Percentiles rank a stretch among this genome's conserved stretches.
Conservation (phyloP, 2,329 filamentous ascomycete species). For the Fusarium citri region DNA sequence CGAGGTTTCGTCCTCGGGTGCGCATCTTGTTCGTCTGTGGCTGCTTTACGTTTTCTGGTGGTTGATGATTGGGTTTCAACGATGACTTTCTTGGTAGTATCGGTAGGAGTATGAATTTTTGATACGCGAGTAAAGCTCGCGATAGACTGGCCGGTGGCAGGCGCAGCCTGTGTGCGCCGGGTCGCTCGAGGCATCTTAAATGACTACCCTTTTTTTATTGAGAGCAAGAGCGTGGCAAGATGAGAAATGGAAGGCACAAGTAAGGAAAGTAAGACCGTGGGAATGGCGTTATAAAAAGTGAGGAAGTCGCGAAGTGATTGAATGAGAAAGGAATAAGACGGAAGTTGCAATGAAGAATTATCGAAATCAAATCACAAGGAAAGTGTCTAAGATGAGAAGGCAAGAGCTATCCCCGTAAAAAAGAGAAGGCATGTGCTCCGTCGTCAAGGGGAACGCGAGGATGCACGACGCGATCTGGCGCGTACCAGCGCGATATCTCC, state of each 20-base stretch:
- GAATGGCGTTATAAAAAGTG: not conserved
- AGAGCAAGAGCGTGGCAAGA: not conserved
- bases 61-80: constrained; percentile 38
- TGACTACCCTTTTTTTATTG: constrained; percentile 2
- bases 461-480: constrained; percentile 12
- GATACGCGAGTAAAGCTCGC: constrained; percentile 61
- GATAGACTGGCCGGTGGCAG: constrained; percentile 50
- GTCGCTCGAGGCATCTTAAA: constrained; percentile 44
- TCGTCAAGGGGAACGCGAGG: constrained; percentile 38
- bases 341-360: constrained; percentile 13
- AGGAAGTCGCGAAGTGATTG: constrained; percentile 12
- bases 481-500: not conserved
- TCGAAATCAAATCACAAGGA: not conserved
- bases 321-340: constrained; percentile 3
- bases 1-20: constrained; percentile 42
- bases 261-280: not conserved
- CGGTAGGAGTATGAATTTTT: constrained; percentile 52
- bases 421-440: constrained; percentile 25
- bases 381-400: constrained; percentile 28
- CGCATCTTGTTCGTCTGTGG: constrained; percentile 44
- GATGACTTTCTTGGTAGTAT: constrained; percentile 52
- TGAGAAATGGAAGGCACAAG: constrained; percentile 8
- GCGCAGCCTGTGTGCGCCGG: constrained; percentile 41
- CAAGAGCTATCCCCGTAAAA: constrained; percentile 14
- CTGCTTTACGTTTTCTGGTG: constrained; percentile 56